Evolutionary conservation across 768 basidiomycete genomes (phyloP).

Genomic region (Kwoniella sp.): DNA sequence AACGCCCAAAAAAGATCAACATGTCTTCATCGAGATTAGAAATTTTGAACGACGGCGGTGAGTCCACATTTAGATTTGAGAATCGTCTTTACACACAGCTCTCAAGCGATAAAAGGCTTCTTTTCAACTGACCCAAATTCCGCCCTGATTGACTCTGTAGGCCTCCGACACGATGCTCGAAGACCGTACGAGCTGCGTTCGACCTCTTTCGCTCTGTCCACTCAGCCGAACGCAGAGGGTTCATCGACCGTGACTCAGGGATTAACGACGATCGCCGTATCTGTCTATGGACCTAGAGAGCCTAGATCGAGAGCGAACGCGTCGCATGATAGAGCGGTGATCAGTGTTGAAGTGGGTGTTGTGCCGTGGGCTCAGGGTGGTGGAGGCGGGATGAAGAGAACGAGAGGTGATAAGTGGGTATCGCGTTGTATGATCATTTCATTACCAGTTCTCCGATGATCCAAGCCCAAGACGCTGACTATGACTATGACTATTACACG

Average conservation of each 20-base stretch:
- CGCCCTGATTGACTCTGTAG: too few species aligned
- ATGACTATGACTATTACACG: too few species aligned
- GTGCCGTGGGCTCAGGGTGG: constrained; percentile 79
- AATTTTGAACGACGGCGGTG: constrained; percentile 54
- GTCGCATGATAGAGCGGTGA: constrained; percentile 79
- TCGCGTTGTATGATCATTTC: too few species aligned
- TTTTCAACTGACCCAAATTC: too few species aligned
- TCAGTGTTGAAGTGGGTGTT: constrained; percentile 86
- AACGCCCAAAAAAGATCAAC: too few species aligned
- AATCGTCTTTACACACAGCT: too few species aligned
- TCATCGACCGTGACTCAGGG: constrained; percentile 83
- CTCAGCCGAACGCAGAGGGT: constrained; percentile 75
- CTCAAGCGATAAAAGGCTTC: too few species aligned
- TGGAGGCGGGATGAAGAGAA: constrained; percentile 70
- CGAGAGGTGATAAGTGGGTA: constrained; percentile 83
- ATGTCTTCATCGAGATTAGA: constrained; percentile 50
- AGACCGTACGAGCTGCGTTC: constrained; percentile 88
- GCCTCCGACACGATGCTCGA: constrained; percentile 85
- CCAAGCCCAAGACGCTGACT: too few species aligned
- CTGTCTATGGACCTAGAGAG: constrained; percentile 91
- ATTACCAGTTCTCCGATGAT: too few species aligned
- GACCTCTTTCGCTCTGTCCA: constrained; percentile 73
- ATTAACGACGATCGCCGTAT: constrained; percentile 80
- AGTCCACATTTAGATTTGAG: constrained; percentile 13
- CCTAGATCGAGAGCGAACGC: constrained; percentile 76